These are phyloP conservation scores for Raddia guianensis DNA, from an alignment of 176 grass and related monocot species.

Conservation along the genomic window DNA sequence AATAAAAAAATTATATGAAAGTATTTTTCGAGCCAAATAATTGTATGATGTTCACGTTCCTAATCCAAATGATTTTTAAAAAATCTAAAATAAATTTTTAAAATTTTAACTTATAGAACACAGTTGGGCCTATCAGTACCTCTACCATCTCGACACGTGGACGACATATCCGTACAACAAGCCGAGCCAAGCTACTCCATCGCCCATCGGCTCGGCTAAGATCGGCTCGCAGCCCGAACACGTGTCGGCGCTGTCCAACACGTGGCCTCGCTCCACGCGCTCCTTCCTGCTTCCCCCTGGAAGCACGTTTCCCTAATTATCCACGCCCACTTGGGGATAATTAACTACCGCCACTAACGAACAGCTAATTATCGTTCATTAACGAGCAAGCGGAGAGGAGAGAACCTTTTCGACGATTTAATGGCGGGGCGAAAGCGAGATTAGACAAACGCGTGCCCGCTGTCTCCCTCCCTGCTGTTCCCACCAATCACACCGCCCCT, in stretches of 20 bases:
- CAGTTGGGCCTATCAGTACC: background rate
- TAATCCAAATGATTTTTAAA: too few species aligned
- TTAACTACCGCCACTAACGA: background rate
- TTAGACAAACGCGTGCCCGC: conserved; percentile 39
- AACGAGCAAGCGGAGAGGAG: background rate
- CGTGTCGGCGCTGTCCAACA: conserved; percentile 47
- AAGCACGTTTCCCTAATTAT: conserved; percentile 27
- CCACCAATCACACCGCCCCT: conserved; percentile 23
- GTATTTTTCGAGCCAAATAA: too few species aligned
- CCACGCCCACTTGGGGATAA: conserved; percentile 29
- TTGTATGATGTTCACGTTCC: too few species aligned
- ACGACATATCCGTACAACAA: background rate
- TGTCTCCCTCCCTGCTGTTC: background rate
- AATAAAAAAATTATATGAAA: too few species aligned
- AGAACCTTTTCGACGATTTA: conserved; percentile 13
- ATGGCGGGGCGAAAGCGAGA: conserved; percentile 28
- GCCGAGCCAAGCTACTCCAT: background rate
- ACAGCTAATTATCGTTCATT: conserved; percentile 26
- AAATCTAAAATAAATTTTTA: too few species aligned
- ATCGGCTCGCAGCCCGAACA: conserved; percentile 14
- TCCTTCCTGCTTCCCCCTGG: background rate
- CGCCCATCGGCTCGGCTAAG: background rate
- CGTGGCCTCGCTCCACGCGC: conserved; percentile 24
- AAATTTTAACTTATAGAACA: too few species aligned
- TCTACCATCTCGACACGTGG: background rate